Evolutionary conservation across 2,329 filamentous ascomycete genomes (phyloP).

Genomic region (Nemania abortiva): DNA sequence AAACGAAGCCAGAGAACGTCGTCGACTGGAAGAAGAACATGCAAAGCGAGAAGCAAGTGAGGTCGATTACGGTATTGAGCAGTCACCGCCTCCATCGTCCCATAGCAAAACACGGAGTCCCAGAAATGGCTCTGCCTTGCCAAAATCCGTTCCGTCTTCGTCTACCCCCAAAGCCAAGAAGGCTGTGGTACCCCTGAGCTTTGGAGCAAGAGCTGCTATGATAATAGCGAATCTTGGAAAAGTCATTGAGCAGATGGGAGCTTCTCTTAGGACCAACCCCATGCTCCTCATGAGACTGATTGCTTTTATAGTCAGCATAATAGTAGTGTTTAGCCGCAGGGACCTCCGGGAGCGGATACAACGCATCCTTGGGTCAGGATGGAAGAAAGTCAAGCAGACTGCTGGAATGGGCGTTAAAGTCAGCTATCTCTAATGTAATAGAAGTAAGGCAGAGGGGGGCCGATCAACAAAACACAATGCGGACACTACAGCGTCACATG

Average conservation of each 20-base stretch:
- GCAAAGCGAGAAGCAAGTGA: constrained; percentile 66
- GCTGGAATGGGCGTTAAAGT: constrained; percentile 98
- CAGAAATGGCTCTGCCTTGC: constrained; percentile 51
- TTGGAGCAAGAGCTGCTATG: constrained; percentile 63
- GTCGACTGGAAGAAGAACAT: constrained; percentile 67
- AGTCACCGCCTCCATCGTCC: constrained; percentile 57
- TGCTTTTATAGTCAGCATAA: constrained; percentile 82
- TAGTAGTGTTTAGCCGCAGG: constrained; percentile 80
- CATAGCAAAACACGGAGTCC: constrained; percentile 52
- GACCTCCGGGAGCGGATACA: constrained; percentile 81
- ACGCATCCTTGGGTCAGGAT: constrained; percentile 75
- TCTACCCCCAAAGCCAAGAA: constrained; percentile 51
- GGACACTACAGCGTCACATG: constrained; percentile 37
- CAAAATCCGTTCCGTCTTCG: constrained; percentile 47
- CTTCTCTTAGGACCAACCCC: constrained; percentile 67
- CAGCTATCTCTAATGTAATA: constrained; percentile 79
- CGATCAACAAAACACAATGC: constrained; percentile 10
- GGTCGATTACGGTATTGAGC: constrained; percentile 77
- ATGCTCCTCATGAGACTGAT: constrained; percentile 71
- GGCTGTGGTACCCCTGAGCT: constrained; percentile 51
- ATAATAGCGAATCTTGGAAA: constrained; percentile 65
- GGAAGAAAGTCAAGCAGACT: constrained; percentile 85
- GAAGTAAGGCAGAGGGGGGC: constrained; percentile 6
- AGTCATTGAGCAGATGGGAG: constrained; percentile 64
- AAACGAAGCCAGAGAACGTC: constrained; percentile 68